These are phyloP conservation scores for Fusarium sublunatum DNA, from an alignment of 2,329 filamentous ascomycete species.

Conservation along the genomic window DNA sequence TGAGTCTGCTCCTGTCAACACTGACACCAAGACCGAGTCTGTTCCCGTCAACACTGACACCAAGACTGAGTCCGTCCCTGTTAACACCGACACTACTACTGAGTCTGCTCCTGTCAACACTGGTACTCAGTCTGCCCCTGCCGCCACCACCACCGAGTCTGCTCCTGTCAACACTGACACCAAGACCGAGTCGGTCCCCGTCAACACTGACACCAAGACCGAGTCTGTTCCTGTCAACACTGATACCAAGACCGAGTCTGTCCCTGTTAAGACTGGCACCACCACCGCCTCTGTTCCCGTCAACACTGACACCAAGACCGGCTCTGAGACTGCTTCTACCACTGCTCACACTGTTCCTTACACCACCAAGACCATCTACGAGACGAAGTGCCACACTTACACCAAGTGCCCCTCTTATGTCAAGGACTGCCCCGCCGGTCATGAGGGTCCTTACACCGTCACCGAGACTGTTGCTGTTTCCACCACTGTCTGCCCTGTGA, in stretches of 20 bases:
- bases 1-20: background rate
- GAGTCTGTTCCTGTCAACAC: slow-evolving; percentile 2
- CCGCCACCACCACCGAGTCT: background rate
- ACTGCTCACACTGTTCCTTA: slow-evolving; percentile 30
- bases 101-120: slow-evolving; percentile 1
- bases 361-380: slow-evolving; percentile 50
- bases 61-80: background rate
- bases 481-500: slow-evolving; percentile 58
- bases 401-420: slow-evolving; percentile 48
- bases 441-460: slow-evolving; percentile 41
- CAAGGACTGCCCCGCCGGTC: slow-evolving; percentile 46
- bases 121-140: background rate
- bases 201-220: slow-evolving; percentile 3
- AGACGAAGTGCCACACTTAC: slow-evolving; percentile 45
- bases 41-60: slow-evolving; percentile 1
- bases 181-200: slow-evolving; percentile 1
- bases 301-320: slow-evolving; percentile 12
- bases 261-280: background rate
- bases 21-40: background rate
- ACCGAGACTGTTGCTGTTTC: slow-evolving; percentile 51
- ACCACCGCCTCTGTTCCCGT: background rate
- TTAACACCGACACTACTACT: background rate
- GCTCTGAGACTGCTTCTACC: slow-evolving; percentile 16
- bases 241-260: background rate
- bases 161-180: background rate